A percentile compares a stretch with the other conserved stretches of the same genome.
phyloP scores from a whole-genome alignment of 2,329 filamentous ascomycete genomes.

The Xylaria sp. region DNA sequence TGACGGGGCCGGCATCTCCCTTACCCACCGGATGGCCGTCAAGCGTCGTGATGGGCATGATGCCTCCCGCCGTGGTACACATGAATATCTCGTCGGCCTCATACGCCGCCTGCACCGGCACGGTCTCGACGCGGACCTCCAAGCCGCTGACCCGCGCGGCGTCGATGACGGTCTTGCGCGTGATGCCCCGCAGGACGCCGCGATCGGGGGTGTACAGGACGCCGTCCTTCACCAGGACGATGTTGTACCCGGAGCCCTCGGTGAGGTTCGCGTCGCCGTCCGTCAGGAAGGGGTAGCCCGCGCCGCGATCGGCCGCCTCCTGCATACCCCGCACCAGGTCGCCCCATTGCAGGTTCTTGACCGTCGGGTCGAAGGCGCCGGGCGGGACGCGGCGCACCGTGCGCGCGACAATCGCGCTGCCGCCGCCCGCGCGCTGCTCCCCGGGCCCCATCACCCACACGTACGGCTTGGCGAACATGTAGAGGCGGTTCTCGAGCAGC shows the following conservation, averaged over 20 bases:
- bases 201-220: slow-evolving; percentile 1
- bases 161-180: slow-evolving; percentile 5
- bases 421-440: not conserved
- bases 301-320: slow-evolving; percentile 2
- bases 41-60: not conserved
- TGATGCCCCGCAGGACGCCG: slow-evolving; percentile 1
- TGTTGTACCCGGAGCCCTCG: slow-evolving; percentile 2
- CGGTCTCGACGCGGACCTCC: not conserved
- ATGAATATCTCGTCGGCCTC: slow-evolving; percentile 1
- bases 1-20: slow-evolving; percentile 1
- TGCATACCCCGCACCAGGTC: not conserved
- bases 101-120: not conserved
- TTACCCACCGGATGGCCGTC: not conserved
- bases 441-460: slow-evolving; percentile 5
- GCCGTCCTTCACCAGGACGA: slow-evolving; percentile 2
- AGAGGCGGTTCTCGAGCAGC: not conserved
- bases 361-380: not conserved
- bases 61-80: not conserved
- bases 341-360: slow-evolving; percentile 4
- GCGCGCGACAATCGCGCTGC: not conserved
- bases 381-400: not conserved
- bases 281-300: not conserved
- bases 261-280: slow-evolving; percentile 1
- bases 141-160: not conserved
- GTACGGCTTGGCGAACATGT: slow-evolving; percentile 1